These are phyloP conservation scores for Daldinia vernicosa DNA, from an alignment of 495 filamentous ascomycete species.

Conservation along the genomic window DNA sequence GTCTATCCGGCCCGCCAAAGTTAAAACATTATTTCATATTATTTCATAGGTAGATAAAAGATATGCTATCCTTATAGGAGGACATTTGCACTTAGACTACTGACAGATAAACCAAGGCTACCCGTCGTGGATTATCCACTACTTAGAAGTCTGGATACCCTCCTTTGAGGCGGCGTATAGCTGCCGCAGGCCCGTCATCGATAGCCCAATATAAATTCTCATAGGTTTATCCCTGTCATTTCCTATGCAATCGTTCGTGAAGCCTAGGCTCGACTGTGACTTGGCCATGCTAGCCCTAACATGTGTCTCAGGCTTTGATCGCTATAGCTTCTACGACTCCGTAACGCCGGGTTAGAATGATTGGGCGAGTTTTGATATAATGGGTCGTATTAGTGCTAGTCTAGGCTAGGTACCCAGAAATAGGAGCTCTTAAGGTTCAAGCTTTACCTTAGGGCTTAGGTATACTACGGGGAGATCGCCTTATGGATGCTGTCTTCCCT, in stretches of 20 bases:
- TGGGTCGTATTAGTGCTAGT: too few relatives aligned
- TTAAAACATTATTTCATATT: not conserved
- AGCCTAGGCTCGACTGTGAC: not conserved
- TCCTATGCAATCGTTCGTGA: not conserved
- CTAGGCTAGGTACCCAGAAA: not conserved
- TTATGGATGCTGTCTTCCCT: not conserved
- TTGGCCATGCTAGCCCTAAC: not conserved
- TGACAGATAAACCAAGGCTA: not conserved
- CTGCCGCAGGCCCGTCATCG: not conserved
- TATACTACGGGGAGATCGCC: not conserved
- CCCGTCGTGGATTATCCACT: not conserved
- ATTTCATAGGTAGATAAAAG: not conserved
- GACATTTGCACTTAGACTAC: not conserved
- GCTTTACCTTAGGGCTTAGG: constrained; percentile 6
- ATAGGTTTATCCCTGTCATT: not conserved
- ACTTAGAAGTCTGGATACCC: not conserved
- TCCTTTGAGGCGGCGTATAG: not conserved
- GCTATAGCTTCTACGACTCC: not conserved
- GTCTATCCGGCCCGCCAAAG: too few relatives aligned
- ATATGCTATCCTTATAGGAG: not conserved
- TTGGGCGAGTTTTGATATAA: not conserved
- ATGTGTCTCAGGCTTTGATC: not conserved
- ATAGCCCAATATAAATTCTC: too few relatives aligned
- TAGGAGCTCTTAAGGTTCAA: constrained; percentile 9
- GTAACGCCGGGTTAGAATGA: not conserved